A percentile compares a stretch with the other conserved stretches of the same genome.
Evolutionary conservation across 2,329 filamentous ascomycete genomes (phyloP).

Genomic region (Microsporum canis): DNA sequence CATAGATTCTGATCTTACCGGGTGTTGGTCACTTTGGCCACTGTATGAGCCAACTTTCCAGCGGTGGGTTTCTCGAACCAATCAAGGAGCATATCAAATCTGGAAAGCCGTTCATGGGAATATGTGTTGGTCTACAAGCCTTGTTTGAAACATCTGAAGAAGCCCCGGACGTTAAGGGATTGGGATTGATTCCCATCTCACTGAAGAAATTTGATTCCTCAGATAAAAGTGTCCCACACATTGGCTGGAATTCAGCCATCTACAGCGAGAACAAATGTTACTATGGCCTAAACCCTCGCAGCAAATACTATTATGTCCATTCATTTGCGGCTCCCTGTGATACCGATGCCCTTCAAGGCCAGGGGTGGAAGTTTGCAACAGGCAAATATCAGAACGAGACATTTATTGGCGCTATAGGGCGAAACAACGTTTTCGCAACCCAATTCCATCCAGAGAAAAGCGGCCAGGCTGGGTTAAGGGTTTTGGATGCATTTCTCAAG

Average conservation of each 20-base stretch:
- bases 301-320: slow-evolving; percentile 99
- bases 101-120: slow-evolving; percentile 96
- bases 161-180: slow-evolving; percentile 56
- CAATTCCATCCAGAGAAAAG: slow-evolving; percentile 99
- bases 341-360: slow-evolving; percentile 59
- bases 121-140: slow-evolving; percentile 89
- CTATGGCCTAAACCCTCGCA: slow-evolving; percentile 66
- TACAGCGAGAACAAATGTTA: slow-evolving; percentile 41
- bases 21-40: slow-evolving; percentile 97
- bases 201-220: slow-evolving; percentile 66
- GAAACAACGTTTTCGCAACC: slow-evolving; percentile 75
- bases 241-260: slow-evolving; percentile 86
- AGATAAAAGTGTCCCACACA: slow-evolving; percentile 90
- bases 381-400: slow-evolving; percentile 77
- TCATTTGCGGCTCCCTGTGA: slow-evolving; percentile 76
- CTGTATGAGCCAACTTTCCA: slow-evolving; percentile 73
- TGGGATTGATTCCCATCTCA: slow-evolving; percentile 60
- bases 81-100: slow-evolving; percentile 71
- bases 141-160: slow-evolving; percentile 81
- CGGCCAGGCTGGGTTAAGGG: slow-evolving; percentile 72
- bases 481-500: slow-evolving; percentile 76
- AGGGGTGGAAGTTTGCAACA: slow-evolving; percentile 88
- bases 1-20: slow-evolving; percentile 63
- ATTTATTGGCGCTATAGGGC: slow-evolving; percentile 82
- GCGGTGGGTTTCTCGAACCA: slow-evolving; percentile 72